These are phyloP conservation scores for Penicillium sumatraense DNA, from an alignment of 2,329 filamentous ascomycete species.

Conservation along the genomic window DNA sequence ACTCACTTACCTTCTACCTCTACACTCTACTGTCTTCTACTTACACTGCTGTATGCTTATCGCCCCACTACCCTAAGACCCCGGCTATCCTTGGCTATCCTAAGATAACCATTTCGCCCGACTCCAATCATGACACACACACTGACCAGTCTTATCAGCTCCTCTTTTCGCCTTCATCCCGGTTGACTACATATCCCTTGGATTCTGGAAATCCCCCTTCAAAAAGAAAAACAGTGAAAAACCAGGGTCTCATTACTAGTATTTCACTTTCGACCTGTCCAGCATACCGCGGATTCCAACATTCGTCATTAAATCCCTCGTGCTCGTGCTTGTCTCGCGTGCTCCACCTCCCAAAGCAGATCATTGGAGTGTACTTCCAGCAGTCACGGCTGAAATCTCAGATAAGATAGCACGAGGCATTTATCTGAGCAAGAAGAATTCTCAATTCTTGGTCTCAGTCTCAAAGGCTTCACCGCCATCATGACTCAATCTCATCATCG, in stretches of 20 bases:
- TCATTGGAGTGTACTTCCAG: not conserved
- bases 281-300: not conserved
- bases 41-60: no score
- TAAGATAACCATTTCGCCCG: no score
- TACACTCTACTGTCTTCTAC: no score
- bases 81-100: no score
- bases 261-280: not conserved
- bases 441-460: not conserved
- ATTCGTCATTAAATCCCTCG: conserved; percentile 1
- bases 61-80: no score
- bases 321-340: conserved; percentile 1
- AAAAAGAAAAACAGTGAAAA: no score
- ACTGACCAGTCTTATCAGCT: not conserved
- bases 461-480: conserved; percentile 40
- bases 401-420: conserved; percentile 31
- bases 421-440: no score
- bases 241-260: no score
- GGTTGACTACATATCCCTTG: not conserved
- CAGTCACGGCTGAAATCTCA: not conserved
- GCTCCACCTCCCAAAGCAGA: not conserved
- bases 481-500: conserved; percentile 46
- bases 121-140: not conserved
- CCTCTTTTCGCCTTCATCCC: not conserved
- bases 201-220: no score
- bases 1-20: no score